These are phyloP conservation scores for Mayamaea pseudoterrestris DNA, from an alignment of 108 stramenopile species.

Conservation along the genomic window DNA sequence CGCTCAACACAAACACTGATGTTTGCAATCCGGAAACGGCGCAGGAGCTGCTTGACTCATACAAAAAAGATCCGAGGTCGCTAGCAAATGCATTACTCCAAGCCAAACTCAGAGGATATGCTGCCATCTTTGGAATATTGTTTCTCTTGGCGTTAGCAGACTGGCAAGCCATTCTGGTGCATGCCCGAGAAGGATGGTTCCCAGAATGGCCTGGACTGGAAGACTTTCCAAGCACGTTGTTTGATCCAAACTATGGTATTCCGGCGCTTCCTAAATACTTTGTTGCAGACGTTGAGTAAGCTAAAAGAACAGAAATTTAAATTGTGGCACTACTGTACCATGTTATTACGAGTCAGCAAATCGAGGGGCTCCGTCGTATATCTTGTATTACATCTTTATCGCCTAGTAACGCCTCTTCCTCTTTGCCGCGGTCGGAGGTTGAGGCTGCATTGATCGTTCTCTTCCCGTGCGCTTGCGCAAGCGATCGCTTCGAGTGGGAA, in stretches of 20 bases:
- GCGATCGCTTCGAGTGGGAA: constrained; percentile 9
- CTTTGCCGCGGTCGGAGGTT: neutral
- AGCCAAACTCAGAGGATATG: constrained; percentile 37
- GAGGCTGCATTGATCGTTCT: too few relatives aligned
- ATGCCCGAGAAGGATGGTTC: constrained; percentile 28
- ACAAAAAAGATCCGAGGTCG: constrained; percentile 19
- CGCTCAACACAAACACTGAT: constrained; percentile 32
- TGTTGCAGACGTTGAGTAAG: neutral
- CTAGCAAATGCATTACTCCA: constrained; percentile 34
- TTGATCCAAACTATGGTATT: constrained; percentile 1
- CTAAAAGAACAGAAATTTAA: too few relatives aligned
- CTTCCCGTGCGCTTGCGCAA: neutral
- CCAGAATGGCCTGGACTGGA: constrained; percentile 14
- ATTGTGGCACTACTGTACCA: too few relatives aligned
- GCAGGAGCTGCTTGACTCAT: constrained; percentile 38
- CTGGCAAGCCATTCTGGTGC: constrained; percentile 20
- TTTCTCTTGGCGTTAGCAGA: constrained; percentile 50
- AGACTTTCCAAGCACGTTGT: constrained; percentile 2
- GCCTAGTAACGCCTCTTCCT: too few relatives aligned
- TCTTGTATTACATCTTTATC: too few relatives aligned
- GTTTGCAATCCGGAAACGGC: constrained; percentile 38
- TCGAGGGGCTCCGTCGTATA: too few relatives aligned
- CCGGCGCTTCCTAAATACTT: constrained; percentile 2
- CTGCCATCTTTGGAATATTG: constrained; percentile 38
- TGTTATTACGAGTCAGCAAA: too few relatives aligned